phyloP scores from a whole-genome alignment of 306 rosid genomes.

The Ceratonia siliqua region DNA sequence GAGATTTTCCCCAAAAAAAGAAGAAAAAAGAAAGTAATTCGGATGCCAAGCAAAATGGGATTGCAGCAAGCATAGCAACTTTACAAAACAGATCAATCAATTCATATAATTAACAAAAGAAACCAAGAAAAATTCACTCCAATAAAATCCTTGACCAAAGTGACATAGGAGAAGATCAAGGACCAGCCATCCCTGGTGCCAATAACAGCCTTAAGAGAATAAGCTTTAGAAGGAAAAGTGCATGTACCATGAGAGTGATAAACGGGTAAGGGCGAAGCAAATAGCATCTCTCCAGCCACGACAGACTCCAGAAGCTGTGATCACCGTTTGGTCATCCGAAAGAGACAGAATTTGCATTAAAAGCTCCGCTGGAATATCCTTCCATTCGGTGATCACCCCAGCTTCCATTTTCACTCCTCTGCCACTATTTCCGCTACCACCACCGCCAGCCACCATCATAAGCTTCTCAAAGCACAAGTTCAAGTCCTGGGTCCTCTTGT shows the following conservation, averaged over 20 bases:
- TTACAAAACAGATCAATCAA: constrained; percentile 17
- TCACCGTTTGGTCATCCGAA: constrained; percentile 74
- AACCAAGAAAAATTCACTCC: background rate
- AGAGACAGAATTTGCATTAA: constrained; percentile 79
- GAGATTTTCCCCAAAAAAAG: background rate
- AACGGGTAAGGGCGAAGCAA: constrained; percentile 69
- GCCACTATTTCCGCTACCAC: constrained; percentile 29
- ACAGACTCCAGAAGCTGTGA: constrained; percentile 81
- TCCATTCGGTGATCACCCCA: constrained; percentile 73
- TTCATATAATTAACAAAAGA: background rate
- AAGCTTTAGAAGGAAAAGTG: background rate
- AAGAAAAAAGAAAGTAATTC: background rate
- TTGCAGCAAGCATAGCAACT: constrained; percentile 9
- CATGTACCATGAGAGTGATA: constrained; percentile 83
- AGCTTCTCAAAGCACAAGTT: constrained; percentile 81
- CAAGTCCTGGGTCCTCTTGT: constrained; percentile 62
- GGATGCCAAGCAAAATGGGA: background rate
- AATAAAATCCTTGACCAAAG: constrained; percentile 20
- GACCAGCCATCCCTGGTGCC: constrained; percentile 40
- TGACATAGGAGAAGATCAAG: background rate
- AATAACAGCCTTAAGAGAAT: background rate
- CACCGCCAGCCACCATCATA: constrained; percentile 61
- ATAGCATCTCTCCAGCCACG: constrained; percentile 98
- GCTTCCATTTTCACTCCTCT: constrained; percentile 58
- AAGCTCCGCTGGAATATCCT: constrained; percentile 96